Evolutionary conservation across 805 yeast species (phyloP), one percentile per base, ranked within the genome.

Genomic region (Torulaspora maleeae): DNA sequence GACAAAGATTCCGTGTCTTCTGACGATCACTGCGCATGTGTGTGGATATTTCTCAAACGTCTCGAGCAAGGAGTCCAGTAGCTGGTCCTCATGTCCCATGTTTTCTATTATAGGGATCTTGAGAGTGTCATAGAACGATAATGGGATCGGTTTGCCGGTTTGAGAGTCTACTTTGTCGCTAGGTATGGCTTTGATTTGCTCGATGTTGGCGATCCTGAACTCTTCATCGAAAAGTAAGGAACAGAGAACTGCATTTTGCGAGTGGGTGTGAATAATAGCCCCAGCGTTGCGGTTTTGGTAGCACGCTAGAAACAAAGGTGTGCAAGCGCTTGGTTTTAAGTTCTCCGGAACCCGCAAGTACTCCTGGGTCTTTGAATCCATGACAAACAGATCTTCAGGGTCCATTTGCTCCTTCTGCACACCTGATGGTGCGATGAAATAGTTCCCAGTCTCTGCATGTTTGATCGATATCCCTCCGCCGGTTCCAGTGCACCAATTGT

Each of bases 201-300:
- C 98, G 51, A 90, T 80, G 55, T 85, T 80, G 40, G 85, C 73
- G 49, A 91, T 89, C 39, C 73, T 74, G 64, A 90, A 89, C 60
- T 79, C 90, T 46, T 79, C 72, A 41, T 78, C 81, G 64, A 75
- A 86, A 11, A 90, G 62, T 53, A 86, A 63, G 0, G 95, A 79
- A 22, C 80, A 79, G 79, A 90, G 72, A 1, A 90, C 96, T 0
- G 97, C 95, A 46, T 78, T 78, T 58, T 83, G 91, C 0, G 96
- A 89, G 63, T 90, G 98, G 0, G 97, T 90, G 64, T 90, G 98
- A 48, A 90, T 89, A 63, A 95, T 86, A 2, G 96, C 96, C 7
- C 95, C 95, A 1, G 95, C 93, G 46, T 76, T 74, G 53, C 91
- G 73, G 63, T 77, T 60, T 19, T 70, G 72, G 66, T 82, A 81